Conservation (phyloP, 1,139 yeast genomes). For the Hyphopichia fennica region DNA sequence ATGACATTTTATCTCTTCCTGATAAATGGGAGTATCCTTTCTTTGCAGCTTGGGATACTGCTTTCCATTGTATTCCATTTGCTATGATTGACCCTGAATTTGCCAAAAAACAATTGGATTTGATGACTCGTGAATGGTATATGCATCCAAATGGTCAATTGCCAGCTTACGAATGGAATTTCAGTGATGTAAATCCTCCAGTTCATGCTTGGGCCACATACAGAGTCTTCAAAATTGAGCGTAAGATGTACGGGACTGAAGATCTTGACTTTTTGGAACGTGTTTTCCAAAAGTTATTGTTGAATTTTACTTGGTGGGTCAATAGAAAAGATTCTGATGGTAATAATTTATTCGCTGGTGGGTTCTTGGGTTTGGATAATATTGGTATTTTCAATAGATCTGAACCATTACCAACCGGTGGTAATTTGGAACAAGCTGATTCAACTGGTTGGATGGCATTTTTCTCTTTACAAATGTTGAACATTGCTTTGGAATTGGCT, state of each 20-base stretch:
- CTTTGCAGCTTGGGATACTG: conserved; percentile 98
- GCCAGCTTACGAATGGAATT: conserved; percentile 98
- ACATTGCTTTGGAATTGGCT: conserved; percentile 86
- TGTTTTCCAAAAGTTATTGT: conserved; percentile 84
- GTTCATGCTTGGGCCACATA: conserved; percentile 98
- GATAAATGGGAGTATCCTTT: conserved; percentile 98
- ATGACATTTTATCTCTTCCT: conserved; percentile 87
- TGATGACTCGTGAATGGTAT: conserved; percentile 93
- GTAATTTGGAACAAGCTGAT: conserved; percentile 90
- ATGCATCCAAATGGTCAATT: conserved; percentile 99
- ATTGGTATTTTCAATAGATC: conserved; percentile 93
- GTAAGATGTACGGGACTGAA: conserved; percentile 80
- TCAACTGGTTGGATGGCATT: conserved; percentile 99
- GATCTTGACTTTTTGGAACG: conserved; percentile 86
- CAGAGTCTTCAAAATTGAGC: conserved; percentile 85
- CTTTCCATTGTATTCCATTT: conserved; percentile 92
- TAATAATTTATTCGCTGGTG: conserved; percentile 91
- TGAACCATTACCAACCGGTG: conserved; percentile 94
- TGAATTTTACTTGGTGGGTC: conserved; percentile 98
- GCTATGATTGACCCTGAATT: conserved; percentile 95
- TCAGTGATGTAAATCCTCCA: conserved; percentile 94
- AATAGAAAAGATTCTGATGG: conserved; percentile 89
- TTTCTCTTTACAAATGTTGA: conserved; percentile 87
- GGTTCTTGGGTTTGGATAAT: conserved; percentile 90
- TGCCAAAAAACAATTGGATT: conserved; percentile 86